These are phyloP conservation scores for Sporothrix euskadiensis DNA, from an alignment of 2,329 filamentous ascomycete genomes.

Conservation along the genomic window DNA sequence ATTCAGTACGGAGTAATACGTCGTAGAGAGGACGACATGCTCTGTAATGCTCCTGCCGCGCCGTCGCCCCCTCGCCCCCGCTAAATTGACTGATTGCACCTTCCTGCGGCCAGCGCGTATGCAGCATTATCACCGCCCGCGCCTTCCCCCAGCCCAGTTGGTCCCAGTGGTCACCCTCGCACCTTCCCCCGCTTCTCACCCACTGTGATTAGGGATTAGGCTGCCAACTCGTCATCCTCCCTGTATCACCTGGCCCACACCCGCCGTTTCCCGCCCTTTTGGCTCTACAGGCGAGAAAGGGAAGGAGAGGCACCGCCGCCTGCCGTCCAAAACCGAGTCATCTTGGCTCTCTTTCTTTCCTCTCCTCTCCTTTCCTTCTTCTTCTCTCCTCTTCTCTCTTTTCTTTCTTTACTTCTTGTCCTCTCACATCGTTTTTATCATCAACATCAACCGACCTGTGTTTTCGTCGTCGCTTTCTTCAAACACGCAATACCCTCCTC, in stretches of 20 bases:
- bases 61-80: background rate
- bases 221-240: constrained; percentile 32
- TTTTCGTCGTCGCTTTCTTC: background rate
- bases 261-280: constrained; percentile 18
- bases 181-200: constrained; percentile 7
- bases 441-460: background rate
- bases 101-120: background rate
- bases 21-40: background rate
- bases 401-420: background rate
- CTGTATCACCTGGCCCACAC: constrained; percentile 31
- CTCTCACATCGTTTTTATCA: background rate
- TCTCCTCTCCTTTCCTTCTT: background rate
- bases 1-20: too few species aligned
- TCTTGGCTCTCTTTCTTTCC: background rate
- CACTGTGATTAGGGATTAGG: constrained; percentile 29
- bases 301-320: background rate
- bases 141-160: background rate
- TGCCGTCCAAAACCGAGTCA: constrained; percentile 4
- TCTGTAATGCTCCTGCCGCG: background rate
- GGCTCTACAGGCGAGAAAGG: background rate
- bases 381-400: background rate
- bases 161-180: background rate
- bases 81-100: background rate
- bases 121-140: background rate
- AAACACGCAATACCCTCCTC: background rate